Percentiles rank a stretch among this genome's conserved stretches.
These are phyloP conservation scores for Chrysanthemum seticuspe DNA, from an alignment of 129 eudicot genomes.

Conservation along the genomic window DNA sequence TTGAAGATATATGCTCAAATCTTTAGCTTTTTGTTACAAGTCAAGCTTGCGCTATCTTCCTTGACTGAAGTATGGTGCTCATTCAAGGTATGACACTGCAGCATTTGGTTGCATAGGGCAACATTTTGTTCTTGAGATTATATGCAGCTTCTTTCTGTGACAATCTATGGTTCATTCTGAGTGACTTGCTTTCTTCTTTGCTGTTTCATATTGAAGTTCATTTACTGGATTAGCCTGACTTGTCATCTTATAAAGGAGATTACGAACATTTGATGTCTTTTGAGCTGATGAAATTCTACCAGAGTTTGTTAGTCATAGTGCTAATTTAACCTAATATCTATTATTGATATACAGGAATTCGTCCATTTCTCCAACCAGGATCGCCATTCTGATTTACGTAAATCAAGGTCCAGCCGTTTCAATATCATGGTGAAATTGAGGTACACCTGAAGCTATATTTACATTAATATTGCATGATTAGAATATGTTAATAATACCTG, in stretches of 20 bases:
- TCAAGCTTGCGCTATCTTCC: conserved; percentile 84
- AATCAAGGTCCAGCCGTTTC: conserved; percentile 34
- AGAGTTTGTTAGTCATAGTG: conserved; percentile 7
- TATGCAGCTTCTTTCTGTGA: background rate
- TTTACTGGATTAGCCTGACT: background rate
- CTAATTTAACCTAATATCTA: conserved; percentile 18
- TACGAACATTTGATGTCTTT: background rate
- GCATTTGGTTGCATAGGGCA: conserved; percentile 1
- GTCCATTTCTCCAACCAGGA: conserved; percentile 37
- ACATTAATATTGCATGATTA: conserved; percentile 13
- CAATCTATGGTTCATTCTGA: conserved; percentile 4
- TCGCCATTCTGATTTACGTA: conserved; percentile 36
- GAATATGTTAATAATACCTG: background rate
- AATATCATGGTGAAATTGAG: conserved; percentile 68
- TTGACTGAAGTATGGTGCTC: conserved; percentile 85
- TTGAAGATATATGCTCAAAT: conserved; percentile 79
- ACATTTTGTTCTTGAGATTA: background rate
- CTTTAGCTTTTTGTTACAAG: conserved; percentile 77
- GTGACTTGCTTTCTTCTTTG: conserved; percentile 4
- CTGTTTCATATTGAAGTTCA: background rate
- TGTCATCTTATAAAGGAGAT: background rate
- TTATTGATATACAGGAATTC: conserved; percentile 43
- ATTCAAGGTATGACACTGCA: conserved; percentile 58
- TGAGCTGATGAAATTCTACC: conserved; percentile 6
- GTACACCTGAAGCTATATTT: conserved; percentile 33